phyloP scores from a whole-genome alignment of 768 basidiomycete species.

The Leccinellum luteum region DNA sequence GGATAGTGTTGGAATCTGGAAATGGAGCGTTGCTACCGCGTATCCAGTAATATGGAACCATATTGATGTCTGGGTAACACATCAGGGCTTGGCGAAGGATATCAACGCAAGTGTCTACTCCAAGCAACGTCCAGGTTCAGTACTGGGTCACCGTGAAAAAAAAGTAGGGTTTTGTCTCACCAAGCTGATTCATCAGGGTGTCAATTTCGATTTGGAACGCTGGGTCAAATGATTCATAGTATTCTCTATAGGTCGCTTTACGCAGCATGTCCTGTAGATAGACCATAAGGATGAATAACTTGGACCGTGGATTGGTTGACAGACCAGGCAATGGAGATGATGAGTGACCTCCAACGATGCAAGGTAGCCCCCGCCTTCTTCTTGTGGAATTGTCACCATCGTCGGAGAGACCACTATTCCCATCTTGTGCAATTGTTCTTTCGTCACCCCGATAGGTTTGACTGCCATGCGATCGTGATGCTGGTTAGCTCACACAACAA shows the following conservation, averaged over 20 bases:
- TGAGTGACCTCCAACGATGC: constrained; percentile 4
- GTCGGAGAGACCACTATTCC: neutral
- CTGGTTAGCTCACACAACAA: neutral
- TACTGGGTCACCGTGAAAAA: neutral
- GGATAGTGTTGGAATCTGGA: constrained; percentile 1
- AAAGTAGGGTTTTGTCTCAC: neutral
- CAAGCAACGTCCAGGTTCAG: neutral
- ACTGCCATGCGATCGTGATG: neutral
- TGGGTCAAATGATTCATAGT: neutral
- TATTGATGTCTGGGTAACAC: constrained; percentile 6
- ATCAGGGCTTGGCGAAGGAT: constrained; percentile 5
- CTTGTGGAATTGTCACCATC: constrained; percentile 2
- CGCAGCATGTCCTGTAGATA: constrained; percentile 7
- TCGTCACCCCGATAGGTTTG: neutral
- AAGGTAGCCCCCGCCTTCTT: constrained; percentile 8
- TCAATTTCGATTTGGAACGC: constrained; percentile 1
- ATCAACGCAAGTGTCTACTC: constrained; percentile 7
- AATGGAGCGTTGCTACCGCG: neutral
- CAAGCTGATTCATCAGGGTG: constrained; percentile 1
- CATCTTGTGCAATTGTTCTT: neutral
- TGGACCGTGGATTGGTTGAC: neutral
- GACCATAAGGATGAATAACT: neutral
- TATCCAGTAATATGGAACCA: constrained; percentile 12
- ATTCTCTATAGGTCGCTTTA: constrained; percentile 4
- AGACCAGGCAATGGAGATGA: constrained; percentile 8